Base-by-base conservation (phyloP, 2,329 filamentous ascomycete species). In the Aureobasidium uvarum region DNA sequence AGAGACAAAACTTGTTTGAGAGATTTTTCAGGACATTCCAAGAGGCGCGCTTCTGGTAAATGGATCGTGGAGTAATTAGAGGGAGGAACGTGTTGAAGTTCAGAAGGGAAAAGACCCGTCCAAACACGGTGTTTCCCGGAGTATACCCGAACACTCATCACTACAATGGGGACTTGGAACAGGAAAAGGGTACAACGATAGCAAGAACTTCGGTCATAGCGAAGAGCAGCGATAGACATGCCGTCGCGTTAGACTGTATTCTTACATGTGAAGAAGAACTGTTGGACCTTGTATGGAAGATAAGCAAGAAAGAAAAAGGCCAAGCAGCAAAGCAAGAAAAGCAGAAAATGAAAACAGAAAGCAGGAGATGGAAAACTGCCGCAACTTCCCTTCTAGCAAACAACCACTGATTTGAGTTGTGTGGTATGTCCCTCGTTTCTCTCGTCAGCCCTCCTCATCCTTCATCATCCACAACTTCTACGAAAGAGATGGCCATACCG, bases 401-500 rank as follows among this genome's bases (percentile, higher is more conserved):
- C 6, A 20, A 3, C 36, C 54, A 45, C 39, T 58, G 14, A 23
- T 11, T 20, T 10, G 43, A 25, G 20, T 33, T 14, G 56, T 14
- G 56, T 31, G 23, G 56, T 48, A 48, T 60, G 56, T 60, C 14
- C 23, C 16, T 38, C 41, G 13, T n/a, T 28, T 10, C 28, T 6
- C 11, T 33, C 55, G 18, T 46, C 31, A 14, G 33, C 39, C 39
- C 36, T 20, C 25, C 38, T 58, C 55, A 46, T 48, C 23, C 14
- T 18, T 10, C 52, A 36, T 25, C 16, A 16, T 41, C 43, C n/a
- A 6, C 16, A 28, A 1, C 3, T 3, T 48, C 31, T 43, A 60
- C 43, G 43, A 60, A 60, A 60, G 56, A 60, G 16, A 46, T 13
- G 14, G 14, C 14, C 39, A 46, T 59, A 39, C 18, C 41, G 11